Evolutionary conservation across 2,329 filamentous ascomycete genomes (phyloP), one percentile per base, ranked within the genome.

Genomic region (Zelopaecilomyces penicillatus): DNA sequence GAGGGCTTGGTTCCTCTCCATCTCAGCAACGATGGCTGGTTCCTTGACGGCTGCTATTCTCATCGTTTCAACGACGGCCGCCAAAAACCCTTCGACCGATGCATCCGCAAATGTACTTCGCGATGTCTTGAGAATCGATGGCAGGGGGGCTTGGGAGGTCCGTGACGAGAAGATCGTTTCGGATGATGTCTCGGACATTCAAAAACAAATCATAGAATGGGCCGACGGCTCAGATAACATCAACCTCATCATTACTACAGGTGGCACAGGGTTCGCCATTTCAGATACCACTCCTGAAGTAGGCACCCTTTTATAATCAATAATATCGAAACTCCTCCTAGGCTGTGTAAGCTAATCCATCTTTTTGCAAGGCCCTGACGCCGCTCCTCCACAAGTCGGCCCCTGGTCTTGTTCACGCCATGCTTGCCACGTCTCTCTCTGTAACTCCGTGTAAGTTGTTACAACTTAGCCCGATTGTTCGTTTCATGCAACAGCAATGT

Each of bases 211-310:
- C 41, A 78, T 71, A 48, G 59, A 69, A 8, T 96, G 87, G 87
- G 73, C 85, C 0, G 89, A 95, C 63, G 66, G 73, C 8, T 64
- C 75, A 5, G 73, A 74, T 39, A 63, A 71, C 4, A 63, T 83
- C 41, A 91, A 95, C 64, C 66, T 97, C 46, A 78, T 98, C 48
- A 65, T 96, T 39, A 91, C 89, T 0, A 95, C 88, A 5, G 93
- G 93, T 26, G 93, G 93, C 2, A 98, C 93, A 2, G 93, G 93
- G 0, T 98, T 98, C 64, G 85, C 93, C 6, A 72, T 81, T 8
- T 78, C 83, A 44, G 93, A 98, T 68, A 73, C 77, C 36, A 98
- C 93, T 1, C 93, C 93, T 3, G 93, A 97, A 75, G 87, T 90
- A 62, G 52, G 51, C 19, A 19, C 19, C 3, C 19, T 19, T 19